Conservation (phyloP, 768 basidiomycete species). For the Boletus reticulatus region DNA sequence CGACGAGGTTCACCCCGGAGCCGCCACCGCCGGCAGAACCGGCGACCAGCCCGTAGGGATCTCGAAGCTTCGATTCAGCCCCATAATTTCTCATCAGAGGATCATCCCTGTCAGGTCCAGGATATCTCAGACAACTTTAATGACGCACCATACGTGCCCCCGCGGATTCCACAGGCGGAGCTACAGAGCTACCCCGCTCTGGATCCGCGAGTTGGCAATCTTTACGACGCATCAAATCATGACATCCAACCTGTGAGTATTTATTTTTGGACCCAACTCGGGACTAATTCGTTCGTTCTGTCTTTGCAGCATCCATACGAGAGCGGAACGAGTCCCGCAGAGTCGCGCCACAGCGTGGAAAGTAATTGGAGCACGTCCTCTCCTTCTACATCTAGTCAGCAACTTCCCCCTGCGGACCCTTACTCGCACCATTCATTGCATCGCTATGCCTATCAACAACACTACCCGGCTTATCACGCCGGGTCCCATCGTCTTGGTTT, state of each 20-base stretch:
- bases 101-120: no score
- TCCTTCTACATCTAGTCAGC: constrained; percentile 21
- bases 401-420: neutral
- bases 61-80: constrained; percentile 10
- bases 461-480: constrained; percentile 23
- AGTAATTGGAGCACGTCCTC: constrained; percentile 30
- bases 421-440: constrained; percentile 5
- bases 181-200: constrained; percentile 13
- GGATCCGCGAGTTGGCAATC: constrained; percentile 7
- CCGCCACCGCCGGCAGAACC: constrained; percentile 12
- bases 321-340: constrained; percentile 22
- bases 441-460: constrained; percentile 3
- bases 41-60: constrained; percentile 10
- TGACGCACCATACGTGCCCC: constrained; percentile 32
- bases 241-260: constrained; percentile 18
- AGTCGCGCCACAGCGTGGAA: constrained; percentile 22
- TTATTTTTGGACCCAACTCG: neutral
- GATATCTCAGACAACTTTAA: neutral
- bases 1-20: constrained; percentile 13
- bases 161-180: constrained; percentile 20
- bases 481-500: constrained; percentile 22
- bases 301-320: constrained; percentile 18
- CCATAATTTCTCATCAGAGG: constrained; percentile 12
- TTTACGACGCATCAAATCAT: constrained; percentile 11
- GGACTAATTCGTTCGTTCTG: neutral